Conservation (phyloP, 2,329 filamentous ascomycete genomes). For the Thelonectria discophora region DNA sequence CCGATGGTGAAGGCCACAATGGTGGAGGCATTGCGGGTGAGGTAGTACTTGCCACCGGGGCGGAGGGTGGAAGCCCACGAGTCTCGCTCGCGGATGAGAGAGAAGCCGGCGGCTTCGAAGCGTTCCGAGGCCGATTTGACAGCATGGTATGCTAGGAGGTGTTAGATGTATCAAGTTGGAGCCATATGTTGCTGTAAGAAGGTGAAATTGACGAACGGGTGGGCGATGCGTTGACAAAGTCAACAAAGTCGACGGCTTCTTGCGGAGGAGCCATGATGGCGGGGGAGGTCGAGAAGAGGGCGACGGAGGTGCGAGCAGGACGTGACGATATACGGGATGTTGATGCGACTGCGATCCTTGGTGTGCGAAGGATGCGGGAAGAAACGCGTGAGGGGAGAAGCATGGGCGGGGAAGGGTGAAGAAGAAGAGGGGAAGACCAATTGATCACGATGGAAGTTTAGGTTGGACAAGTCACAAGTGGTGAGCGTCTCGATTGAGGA, state of each 20-base stretch:
- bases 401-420: conserved; percentile 30
- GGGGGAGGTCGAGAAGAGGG: conserved; percentile 44
- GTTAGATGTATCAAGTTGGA: too few relatives aligned
- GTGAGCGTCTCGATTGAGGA: conserved; percentile 15
- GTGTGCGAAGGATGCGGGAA: conserved; percentile 25
- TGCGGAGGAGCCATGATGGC: conserved; percentile 61
- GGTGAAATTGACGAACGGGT: conserved; percentile 70
- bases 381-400: conserved; percentile 29
- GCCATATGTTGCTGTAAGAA: too few relatives aligned
- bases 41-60: conserved; percentile 93
- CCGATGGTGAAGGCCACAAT: conserved; percentile 94
- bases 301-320: conserved; percentile 1
- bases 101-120: conserved; percentile 85
- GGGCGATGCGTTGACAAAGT: conserved; percentile 93
- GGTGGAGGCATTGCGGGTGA: conserved; percentile 92
- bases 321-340: background rate
- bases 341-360: conserved; percentile 25
- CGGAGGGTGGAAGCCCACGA: conserved; percentile 82
- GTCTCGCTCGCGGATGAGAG: conserved; percentile 88
- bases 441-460: conserved; percentile 23
- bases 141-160: conserved; percentile 83
- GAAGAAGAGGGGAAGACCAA: conserved; percentile 19
- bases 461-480: conserved; percentile 35
- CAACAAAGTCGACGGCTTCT: conserved; percentile 82
- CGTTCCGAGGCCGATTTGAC: conserved; percentile 80